phyloP scores from a whole-genome alignment of 345 rosid species.

The Reutealis trisperma region DNA sequence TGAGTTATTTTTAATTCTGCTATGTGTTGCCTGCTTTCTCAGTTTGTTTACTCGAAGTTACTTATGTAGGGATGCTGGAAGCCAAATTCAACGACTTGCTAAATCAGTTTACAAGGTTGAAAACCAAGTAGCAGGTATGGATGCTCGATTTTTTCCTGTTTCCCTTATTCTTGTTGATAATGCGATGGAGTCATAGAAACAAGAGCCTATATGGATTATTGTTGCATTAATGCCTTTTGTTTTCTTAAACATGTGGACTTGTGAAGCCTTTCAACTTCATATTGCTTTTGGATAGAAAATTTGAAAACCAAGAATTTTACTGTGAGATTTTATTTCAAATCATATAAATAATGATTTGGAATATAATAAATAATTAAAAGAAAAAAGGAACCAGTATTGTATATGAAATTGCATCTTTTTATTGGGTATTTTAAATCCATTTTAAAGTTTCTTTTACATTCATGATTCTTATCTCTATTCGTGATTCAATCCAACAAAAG shows the following conservation, averaged over 20 bases:
- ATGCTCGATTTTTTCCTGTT: constrained; percentile 4
- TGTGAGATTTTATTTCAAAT: not conserved
- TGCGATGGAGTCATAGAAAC: not conserved
- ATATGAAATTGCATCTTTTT: not conserved
- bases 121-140: constrained; percentile 69
- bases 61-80: constrained; percentile 70
- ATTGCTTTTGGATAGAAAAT: not conserved
- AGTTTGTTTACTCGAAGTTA: constrained; percentile 16
- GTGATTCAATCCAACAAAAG: not conserved
- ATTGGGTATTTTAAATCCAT: not conserved
- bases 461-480: not conserved
- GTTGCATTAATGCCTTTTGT: not conserved
- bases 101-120: constrained; percentile 79
- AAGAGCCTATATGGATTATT: not conserved
- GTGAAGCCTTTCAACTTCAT: not conserved
- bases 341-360: not conserved
- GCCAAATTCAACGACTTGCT: constrained; percentile 60
- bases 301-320: not conserved
- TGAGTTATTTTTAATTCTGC: not conserved
- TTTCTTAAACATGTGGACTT: not conserved
- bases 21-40: not conserved
- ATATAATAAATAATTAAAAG: not conserved
- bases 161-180: not conserved
- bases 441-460: not conserved
- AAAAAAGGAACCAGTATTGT: not conserved